Percentiles rank a stretch among this genome's conserved stretches.
phyloP scores from a whole-genome alignment of 371 early-diverging fungal species.

The Mucor circinelloides region DNA sequence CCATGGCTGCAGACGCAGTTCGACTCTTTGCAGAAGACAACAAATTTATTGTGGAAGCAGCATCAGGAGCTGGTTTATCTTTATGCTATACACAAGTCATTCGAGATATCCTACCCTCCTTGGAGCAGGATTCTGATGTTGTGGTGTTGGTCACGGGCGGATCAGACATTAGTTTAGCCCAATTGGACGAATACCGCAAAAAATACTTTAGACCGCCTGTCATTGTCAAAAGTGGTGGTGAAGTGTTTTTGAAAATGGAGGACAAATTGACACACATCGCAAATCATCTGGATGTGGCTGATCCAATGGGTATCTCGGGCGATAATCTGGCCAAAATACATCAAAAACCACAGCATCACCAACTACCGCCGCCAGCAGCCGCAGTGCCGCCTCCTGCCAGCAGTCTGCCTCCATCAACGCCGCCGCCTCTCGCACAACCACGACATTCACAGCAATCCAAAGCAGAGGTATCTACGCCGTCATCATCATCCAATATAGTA shows the following conservation, averaged over 20 bases:
- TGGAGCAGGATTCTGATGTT: slow-evolving; percentile 51
- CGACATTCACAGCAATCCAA: slow-evolving; percentile 6
- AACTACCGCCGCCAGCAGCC: background rate
- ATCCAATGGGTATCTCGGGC: slow-evolving; percentile 32
- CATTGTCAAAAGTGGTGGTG: slow-evolving; percentile 61
- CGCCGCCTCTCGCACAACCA: background rate
- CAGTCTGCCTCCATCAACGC: slow-evolving; percentile 27
- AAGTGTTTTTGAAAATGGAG: slow-evolving; percentile 60
- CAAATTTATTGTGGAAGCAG: slow-evolving; percentile 59
- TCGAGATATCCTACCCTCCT: slow-evolving; percentile 55
- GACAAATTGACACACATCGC: slow-evolving; percentile 34
- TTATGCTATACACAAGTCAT: slow-evolving; percentile 59
- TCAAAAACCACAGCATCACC: slow-evolving; percentile 6
- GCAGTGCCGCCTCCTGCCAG: slow-evolving; percentile 16
- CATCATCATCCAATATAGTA: background rate
- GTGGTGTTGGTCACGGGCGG: slow-evolving; percentile 65
- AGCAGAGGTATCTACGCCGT: background rate
- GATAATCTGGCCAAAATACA: slow-evolving; percentile 13
- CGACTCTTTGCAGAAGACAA: slow-evolving; percentile 61
- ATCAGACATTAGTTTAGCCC: slow-evolving; percentile 55
- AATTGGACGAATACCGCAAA: slow-evolving; percentile 52
- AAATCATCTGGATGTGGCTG: slow-evolving; percentile 32
- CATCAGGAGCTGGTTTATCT: slow-evolving; percentile 62
- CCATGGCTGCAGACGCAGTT: slow-evolving; percentile 61
- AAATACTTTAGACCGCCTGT: slow-evolving; percentile 55